Evolutionary conservation across 164 flowering plant genomes (phyloP).

Genomic region (Tetrastigma voinierianum): DNA sequence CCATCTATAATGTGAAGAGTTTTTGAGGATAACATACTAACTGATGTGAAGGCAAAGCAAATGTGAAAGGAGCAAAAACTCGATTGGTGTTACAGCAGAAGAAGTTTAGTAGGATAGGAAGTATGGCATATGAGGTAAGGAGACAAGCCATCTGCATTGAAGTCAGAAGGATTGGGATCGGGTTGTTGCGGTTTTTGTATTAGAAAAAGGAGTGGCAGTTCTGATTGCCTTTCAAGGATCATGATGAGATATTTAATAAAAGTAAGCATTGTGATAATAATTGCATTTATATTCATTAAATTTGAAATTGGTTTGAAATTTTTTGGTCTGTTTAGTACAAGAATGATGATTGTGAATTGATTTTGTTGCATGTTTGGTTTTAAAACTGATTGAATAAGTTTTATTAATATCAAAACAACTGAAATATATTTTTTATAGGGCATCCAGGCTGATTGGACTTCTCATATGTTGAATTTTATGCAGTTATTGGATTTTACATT

Average conservation of each 20-base stretch:
- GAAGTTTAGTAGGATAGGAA: conserved; percentile 89
- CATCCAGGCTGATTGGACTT: background rate
- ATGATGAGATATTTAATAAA: conserved; percentile 83
- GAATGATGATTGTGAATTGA: background rate
- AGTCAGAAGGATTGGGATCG: conserved; percentile 98
- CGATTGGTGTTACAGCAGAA: conserved; percentile 96
- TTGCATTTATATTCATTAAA: background rate
- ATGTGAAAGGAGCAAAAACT: conserved; percentile 84
- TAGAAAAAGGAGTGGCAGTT: conserved; percentile 99
- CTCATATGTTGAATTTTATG: conserved; percentile 13
- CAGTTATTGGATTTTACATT: conserved; percentile 97
- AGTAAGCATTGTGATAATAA: conserved; percentile 38
- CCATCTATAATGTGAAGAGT: conserved; percentile 97
- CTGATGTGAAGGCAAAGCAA: conserved; percentile 91
- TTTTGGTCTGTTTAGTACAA: background rate
- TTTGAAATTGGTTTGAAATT: background rate
- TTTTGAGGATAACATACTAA: conserved; percentile 84
- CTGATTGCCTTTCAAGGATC: conserved; percentile 94
- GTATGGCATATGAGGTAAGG: conserved; percentile 96
- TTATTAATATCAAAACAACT: no score
- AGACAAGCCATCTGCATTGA: conserved; percentile 94
- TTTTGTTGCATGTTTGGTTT: background rate
- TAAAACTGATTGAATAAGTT: background rate
- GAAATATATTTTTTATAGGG: background rate
- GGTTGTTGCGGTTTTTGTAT: conserved; percentile 93